Evolutionary conservation across 1,284 basidiomycete species (phyloP), one percentile per base, ranked within the genome.

Genomic region (Heterobasidion annosum): DNA sequence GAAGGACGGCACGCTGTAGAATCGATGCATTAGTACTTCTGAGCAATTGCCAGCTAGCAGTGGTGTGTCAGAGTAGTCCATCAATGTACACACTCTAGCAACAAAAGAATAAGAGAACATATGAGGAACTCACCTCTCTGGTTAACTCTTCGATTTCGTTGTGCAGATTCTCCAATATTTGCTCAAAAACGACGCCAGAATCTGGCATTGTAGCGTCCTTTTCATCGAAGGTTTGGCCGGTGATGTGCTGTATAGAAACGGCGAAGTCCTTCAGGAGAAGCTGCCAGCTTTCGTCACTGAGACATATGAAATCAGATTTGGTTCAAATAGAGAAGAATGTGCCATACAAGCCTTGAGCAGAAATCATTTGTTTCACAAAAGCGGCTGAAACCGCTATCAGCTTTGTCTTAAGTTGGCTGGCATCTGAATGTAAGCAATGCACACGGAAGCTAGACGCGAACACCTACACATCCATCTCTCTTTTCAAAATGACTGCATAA

Each of bases 171-270:
- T 86, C 82, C 8, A 90, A 68, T 64, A 16, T 43, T 56, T 82
- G 76, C 51, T 82, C 75, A 16, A 83, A 70, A 3, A 72, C 70
- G 0, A 45, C 37, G 16, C 77, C 75, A 8, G 74, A 73, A 13
- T 69, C 65, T 25, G 4, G 25, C 3, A 4, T 25, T 25, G 25
- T 25, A 25, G 25, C 25, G 25, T 25, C 4, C 71, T 63, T 53
- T 72, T 85, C 74, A 40, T 82, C 77, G 9, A 85, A 69, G 48
- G 79, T 74, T 62, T 83, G 79, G 0, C 84, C 83, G n/a, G 85
- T 85, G 59, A 89, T 75, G 54, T 82, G 75, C 61, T 82, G 74
- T 8, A 89, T 78, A n/a, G 81, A 82, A 5, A 73, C 68, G 2
- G 81, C 69, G 65, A 88, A 90, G 5, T 71, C 72, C 52, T 79